These are phyloP conservation scores for Triticum aestivum DNA, from an alignment of 176 grass and related monocot species.

Conservation along the genomic window IWGSC_CS_RefSeq_v2.1 NC_057797.1:71525126-71525625, in stretches of 20 bases:
- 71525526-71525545: neutral
- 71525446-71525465: neutral
- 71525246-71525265: too few relatives aligned
- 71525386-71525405: neutral
- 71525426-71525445: neutral
- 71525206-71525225: too few relatives aligned
- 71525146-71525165: too few relatives aligned
- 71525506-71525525: neutral
- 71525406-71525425: neutral
- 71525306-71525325: too few relatives aligned
- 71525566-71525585: neutral
- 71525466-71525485: neutral
- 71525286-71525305: too few relatives aligned
- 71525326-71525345: too few relatives aligned
- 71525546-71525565: neutral
- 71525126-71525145: too few relatives aligned
- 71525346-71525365: too few relatives aligned
- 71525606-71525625: neutral
- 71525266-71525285: too few relatives aligned
- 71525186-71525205: too few relatives aligned
- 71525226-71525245: too few relatives aligned
- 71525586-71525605: neutral
- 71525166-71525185: too few relatives aligned
- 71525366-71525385: neutral
- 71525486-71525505: neutral